Conservation (phyloP, 345 rosid species). For the Moricandia moricandioides region DNA sequence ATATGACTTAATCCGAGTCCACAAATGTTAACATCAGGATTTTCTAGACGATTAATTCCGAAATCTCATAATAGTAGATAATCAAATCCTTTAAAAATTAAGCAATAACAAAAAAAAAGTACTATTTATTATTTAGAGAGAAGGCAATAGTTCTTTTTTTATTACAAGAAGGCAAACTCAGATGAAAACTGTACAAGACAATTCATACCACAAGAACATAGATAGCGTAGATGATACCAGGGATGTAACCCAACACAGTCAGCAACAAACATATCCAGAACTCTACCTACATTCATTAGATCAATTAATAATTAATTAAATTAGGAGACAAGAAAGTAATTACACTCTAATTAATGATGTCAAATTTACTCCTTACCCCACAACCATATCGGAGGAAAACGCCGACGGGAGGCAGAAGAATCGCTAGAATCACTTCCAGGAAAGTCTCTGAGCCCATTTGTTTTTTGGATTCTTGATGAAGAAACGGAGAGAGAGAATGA, state of each 20-base stretch:
- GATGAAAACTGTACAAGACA: constrained; percentile 27
- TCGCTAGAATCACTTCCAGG: constrained; percentile 77
- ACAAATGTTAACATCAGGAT: neutral
- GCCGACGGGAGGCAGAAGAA: constrained; percentile 86
- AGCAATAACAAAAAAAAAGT: neutral
- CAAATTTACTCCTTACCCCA: constrained; percentile 48
- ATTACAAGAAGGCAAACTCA: neutral
- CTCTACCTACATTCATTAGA: constrained; percentile 57
- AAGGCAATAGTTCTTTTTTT: neutral
- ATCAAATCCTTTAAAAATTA: neutral
- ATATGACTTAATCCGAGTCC: neutral
- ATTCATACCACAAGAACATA: constrained; percentile 63
- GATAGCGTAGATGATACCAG: constrained; percentile 84
- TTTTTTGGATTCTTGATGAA: neutral
- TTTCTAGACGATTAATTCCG: neutral
- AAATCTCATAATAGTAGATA: neutral
- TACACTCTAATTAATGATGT: neutral
- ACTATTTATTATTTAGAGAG: neutral
- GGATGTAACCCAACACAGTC: constrained; percentile 72
- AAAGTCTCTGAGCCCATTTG: constrained; percentile 81
- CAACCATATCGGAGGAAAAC: constrained; percentile 94
- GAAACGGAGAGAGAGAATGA: neutral
- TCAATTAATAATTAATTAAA: neutral
- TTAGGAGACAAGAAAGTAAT: neutral
- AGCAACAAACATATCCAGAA: constrained; percentile 86